A percentile compares a stretch with the other conserved stretches of the same genome.
Evolutionary conservation across 2,329 filamentous ascomycete genomes (phyloP).

Genomic region (Apiospora marii): DNA sequence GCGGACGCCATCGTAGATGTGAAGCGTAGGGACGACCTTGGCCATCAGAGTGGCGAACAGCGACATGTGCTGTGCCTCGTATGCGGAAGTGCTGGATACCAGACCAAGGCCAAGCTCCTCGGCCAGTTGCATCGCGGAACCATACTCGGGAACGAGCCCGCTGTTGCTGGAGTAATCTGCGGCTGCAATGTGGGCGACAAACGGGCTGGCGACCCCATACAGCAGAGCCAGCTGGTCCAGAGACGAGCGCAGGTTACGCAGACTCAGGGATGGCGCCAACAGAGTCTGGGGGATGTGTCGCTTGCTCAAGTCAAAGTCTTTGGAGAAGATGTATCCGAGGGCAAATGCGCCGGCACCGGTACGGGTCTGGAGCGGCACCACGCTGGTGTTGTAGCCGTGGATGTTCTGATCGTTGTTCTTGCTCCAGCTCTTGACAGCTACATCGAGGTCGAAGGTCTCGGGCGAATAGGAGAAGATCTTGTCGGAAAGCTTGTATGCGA

Average conservation of each 20-base stretch:
- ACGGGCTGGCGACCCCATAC: constrained; percentile 90
- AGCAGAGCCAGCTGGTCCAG: constrained; percentile 92
- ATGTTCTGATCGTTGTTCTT: constrained; percentile 76
- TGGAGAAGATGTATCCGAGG: constrained; percentile 96
- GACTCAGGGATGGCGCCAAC: constrained; percentile 82
- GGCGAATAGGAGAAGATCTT: constrained; percentile 98
- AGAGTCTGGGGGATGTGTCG: constrained; percentile 91
- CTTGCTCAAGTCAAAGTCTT: constrained; percentile 92
- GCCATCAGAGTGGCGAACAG: constrained; percentile 86
- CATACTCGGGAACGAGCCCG: constrained; percentile 88
- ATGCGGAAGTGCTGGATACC: constrained; percentile 83
- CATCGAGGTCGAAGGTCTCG: constrained; percentile 89
- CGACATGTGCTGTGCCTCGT: constrained; percentile 95
- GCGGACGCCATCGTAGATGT: constrained; percentile 87
- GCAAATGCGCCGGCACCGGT: constrained; percentile 90
- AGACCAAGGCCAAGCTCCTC: constrained; percentile 92
- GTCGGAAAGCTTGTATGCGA: constrained; percentile 93
- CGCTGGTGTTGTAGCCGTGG: constrained; percentile 79
- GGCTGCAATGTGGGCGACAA: constrained; percentile 91
- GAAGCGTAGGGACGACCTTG: constrained; percentile 80
- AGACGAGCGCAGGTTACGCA: constrained; percentile 81
- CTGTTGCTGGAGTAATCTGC: constrained; percentile 78
- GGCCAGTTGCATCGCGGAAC: constrained; percentile 77
- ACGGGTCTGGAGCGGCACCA: constrained; percentile 85
- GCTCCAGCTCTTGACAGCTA: constrained; percentile 82